A percentile compares a stretch with the other conserved stretches of the same genome.
phyloP scores from a whole-genome alignment of 2,329 filamentous ascomycete genomes.

The Eutypella sp. region DNA sequence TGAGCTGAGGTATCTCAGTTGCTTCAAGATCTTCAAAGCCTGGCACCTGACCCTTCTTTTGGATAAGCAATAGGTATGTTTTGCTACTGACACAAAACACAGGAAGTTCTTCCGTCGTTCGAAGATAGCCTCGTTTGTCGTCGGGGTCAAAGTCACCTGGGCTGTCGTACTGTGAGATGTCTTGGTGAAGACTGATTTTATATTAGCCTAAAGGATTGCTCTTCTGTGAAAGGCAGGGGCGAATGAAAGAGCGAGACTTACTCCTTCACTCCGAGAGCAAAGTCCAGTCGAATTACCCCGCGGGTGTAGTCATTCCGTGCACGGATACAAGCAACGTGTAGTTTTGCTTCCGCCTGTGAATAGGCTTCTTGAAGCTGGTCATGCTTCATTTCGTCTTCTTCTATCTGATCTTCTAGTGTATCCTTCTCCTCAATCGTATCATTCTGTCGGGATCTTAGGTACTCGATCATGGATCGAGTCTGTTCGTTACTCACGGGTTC shows the following conservation, averaged over 20 bases:
- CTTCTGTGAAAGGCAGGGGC: too few relatives aligned
- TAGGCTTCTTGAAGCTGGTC: constrained; percentile 20
- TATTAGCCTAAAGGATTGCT: neutral
- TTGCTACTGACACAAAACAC: constrained; percentile 60
- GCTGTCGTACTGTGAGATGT: constrained; percentile 42
- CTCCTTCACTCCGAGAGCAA: constrained; percentile 53
- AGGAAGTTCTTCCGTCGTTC: constrained; percentile 47
- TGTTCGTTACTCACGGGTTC: constrained; percentile 7
- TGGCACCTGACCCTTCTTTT: constrained; percentile 38
- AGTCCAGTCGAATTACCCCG: constrained; percentile 48
- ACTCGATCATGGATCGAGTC: constrained; percentile 8
- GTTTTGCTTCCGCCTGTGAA: constrained; percentile 13
- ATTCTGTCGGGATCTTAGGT: constrained; percentile 4
- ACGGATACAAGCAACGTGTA: constrained; percentile 37
- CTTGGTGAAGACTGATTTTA: constrained; percentile 42
- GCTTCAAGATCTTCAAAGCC: constrained; percentile 47
- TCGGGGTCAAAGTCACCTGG: constrained; percentile 49
- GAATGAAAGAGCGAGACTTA: constrained; percentile 11
- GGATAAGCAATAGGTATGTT: constrained; percentile 55
- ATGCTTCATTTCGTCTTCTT: constrained; percentile 31
- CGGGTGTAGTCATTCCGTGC: constrained; percentile 51
- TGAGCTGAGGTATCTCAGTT: constrained; percentile 54
- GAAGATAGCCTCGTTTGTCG: constrained; percentile 49
- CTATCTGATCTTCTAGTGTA: constrained; percentile 3
- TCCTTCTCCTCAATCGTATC: constrained; percentile 3